Evolutionary conservation across 129 eudicot genomes (phyloP).

Genomic region (Rutidosis leptorrhynchoides): DNA sequence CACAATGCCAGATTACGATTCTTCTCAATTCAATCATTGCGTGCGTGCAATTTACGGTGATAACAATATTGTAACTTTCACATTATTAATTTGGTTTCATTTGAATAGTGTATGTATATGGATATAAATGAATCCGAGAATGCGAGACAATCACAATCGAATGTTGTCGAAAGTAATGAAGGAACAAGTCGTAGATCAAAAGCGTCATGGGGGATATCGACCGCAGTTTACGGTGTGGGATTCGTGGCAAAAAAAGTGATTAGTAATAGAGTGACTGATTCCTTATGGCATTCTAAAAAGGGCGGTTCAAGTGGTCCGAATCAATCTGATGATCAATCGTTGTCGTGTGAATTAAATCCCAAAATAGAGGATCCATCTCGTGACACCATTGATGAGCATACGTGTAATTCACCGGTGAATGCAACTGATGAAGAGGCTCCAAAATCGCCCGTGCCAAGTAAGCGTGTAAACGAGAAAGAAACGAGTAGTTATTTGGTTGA

Average conservation of each 20-base stretch:
- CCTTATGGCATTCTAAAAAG: conserved; percentile 71
- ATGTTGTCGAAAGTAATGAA: conserved; percentile 45
- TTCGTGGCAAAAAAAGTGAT: conserved; percentile 50
- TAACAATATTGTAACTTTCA: not conserved
- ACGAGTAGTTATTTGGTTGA: conserved; percentile 14
- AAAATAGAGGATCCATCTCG: conserved; percentile 43
- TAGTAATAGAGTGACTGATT: conserved; percentile 45
- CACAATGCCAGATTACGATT: too few species aligned
- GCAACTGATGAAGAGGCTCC: conserved; percentile 43
- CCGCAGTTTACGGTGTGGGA: conserved; percentile 47
- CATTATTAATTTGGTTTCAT: conserved; percentile 32
- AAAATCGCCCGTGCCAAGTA: conserved; percentile 27
- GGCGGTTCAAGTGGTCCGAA: conserved; percentile 53
- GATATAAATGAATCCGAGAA: conserved; percentile 53
- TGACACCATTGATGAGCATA: conserved; percentile 19
- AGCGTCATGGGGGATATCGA: conserved; percentile 47
- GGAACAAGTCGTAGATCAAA: conserved; percentile 41
- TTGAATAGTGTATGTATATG: conserved; percentile 58
- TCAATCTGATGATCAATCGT: conserved; percentile 49
- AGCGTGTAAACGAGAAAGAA: conserved; percentile 57
- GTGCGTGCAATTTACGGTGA: not conserved
- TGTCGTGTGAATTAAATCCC: conserved; percentile 34
- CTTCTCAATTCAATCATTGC: not conserved
- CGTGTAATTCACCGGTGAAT: conserved; percentile 30
- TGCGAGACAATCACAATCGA: conserved; percentile 24